phyloP scores from a whole-genome alignment of 768 basidiomycete species.

The Lentinula raphanica region DNA sequence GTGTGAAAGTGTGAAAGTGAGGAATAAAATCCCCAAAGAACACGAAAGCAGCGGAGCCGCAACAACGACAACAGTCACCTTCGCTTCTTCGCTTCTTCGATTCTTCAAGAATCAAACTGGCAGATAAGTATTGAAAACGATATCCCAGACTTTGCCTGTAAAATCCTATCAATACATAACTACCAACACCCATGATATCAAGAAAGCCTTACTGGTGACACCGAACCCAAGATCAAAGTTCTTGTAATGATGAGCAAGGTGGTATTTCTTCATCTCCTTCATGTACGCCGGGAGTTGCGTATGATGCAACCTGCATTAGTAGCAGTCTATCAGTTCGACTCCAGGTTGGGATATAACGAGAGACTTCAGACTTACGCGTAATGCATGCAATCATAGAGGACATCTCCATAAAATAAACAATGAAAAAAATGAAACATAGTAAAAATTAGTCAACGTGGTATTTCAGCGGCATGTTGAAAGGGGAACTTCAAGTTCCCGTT shows the following conservation, averaged over 20 bases:
- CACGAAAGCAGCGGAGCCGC: too few relatives aligned
- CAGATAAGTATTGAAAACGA: conserved; percentile 81
- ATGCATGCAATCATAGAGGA: conserved; percentile 87
- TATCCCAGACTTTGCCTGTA: conserved; percentile 89
- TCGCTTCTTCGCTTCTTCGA: too few relatives aligned
- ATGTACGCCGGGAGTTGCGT: conserved; percentile 81
- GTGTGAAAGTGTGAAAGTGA: too few relatives aligned
- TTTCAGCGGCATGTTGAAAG: too few relatives aligned
- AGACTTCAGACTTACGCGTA: conserved; percentile 68
- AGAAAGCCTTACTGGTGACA: conserved; percentile 64
- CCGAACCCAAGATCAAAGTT: conserved; percentile 98
- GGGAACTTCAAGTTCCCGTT: too few relatives aligned
- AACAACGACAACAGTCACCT: too few relatives aligned
- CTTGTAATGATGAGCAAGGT: conserved; percentile 97
- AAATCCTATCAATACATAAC: not conserved
- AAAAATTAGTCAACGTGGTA: too few relatives aligned
- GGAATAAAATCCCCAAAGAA: too few relatives aligned
- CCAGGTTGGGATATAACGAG: not conserved
- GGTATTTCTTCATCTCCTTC: conserved; percentile 93
- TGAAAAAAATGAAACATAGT: too few relatives aligned
- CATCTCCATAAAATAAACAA: conserved; percentile 46
- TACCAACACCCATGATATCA: not conserved
- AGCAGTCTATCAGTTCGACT: conserved; percentile 11
- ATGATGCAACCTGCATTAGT: conserved; percentile 64
- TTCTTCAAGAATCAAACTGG: conserved; percentile 52